Conservation (phyloP, 2,329 filamentous ascomycete species). For the Botrytis cinerea region DNA sequence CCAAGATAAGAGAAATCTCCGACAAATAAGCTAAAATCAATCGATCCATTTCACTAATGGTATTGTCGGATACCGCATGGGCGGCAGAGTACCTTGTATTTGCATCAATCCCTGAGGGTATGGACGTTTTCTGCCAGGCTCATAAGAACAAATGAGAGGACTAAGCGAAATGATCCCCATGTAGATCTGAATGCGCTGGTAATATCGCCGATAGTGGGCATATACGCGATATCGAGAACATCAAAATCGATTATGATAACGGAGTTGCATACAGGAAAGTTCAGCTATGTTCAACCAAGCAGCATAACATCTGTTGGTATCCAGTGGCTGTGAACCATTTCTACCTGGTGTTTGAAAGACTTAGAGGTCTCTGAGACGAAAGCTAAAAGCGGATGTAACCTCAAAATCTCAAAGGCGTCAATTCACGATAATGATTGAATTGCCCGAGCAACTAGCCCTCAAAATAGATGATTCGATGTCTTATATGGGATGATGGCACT, state of each 20-base stretch:
- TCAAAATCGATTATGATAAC: neutral
- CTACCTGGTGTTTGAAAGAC: neutral
- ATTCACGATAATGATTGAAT: slow-evolving; percentile 21
- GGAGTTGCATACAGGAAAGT: neutral
- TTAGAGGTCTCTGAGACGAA: neutral
- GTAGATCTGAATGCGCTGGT: slow-evolving; percentile 8
- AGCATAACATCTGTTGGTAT: slow-evolving; percentile 1
- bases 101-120: slow-evolving; percentile 12
- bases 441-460: slow-evolving; percentile 7
- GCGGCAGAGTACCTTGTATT: slow-evolving; percentile 10
- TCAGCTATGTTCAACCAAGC: neutral
- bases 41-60: neutral
- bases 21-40: neutral
- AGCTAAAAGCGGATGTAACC: slow-evolving; percentile 9
- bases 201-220: slow-evolving; percentile 3
- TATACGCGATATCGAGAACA: slow-evolving; percentile 6
- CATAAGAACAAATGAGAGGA: neutral
- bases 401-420: slow-evolving; percentile 3
- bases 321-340: neutral
- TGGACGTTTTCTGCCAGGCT: neutral
- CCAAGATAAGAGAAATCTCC: slow-evolving; percentile 13
- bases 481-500: slow-evolving; percentile 13
- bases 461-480: neutral
- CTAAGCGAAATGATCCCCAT: neutral
- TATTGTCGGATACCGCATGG: neutral